These are phyloP conservation scores for Hypsizygus ulmarius DNA, from an alignment of 1,284 basidiomycete species.

Conservation along the genomic window DNA sequence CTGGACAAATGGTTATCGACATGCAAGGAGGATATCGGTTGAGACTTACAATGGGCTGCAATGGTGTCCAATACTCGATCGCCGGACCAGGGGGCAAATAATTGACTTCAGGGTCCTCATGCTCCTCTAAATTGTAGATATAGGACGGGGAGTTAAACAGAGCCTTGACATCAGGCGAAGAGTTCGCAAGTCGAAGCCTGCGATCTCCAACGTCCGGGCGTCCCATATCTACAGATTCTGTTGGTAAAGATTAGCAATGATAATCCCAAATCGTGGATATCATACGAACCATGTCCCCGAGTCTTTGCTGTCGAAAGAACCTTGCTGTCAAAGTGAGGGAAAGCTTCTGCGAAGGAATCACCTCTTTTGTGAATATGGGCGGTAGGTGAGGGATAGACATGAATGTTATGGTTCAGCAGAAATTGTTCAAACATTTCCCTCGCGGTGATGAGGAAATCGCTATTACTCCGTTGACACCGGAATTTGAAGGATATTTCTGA, in stretches of 20 bases:
- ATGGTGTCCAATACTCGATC: slow-evolving; percentile 71
- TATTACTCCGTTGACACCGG: slow-evolving; percentile 90
- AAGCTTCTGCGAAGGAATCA: slow-evolving; percentile 92
- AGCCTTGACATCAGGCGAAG: slow-evolving; percentile 93
- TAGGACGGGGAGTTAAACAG: slow-evolving; percentile 83
- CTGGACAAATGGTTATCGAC: slow-evolving; percentile 31
- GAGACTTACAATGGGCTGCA: slow-evolving; percentile 70
- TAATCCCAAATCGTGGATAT: slow-evolving; percentile 6
- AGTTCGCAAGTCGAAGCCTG: slow-evolving; percentile 78
- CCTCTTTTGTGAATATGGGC: slow-evolving; percentile 75
- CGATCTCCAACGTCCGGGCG: slow-evolving; percentile 72
- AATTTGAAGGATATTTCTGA: slow-evolving; percentile 93
- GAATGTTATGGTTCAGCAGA: slow-evolving; percentile 79
- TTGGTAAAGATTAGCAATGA: slow-evolving; percentile 12
- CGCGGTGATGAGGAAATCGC: slow-evolving; percentile 87
- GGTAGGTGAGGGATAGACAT: slow-evolving; percentile 73
- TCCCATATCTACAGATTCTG: slow-evolving; percentile 75
- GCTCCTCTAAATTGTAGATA: slow-evolving; percentile 73
- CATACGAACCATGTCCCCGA: slow-evolving; percentile 57
- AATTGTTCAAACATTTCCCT: slow-evolving; percentile 94
- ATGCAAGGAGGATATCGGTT: not conserved
- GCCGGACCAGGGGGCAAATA: slow-evolving; percentile 48
- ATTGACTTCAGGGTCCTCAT: slow-evolving; percentile 56
- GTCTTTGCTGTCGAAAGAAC: slow-evolving; percentile 76
- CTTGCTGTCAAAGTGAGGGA: slow-evolving; percentile 97